These are phyloP conservation scores for Paraphaeosphaeria minitans DNA, from an alignment of 2,329 filamentous ascomycete species.

Conservation along the genomic window DNA sequence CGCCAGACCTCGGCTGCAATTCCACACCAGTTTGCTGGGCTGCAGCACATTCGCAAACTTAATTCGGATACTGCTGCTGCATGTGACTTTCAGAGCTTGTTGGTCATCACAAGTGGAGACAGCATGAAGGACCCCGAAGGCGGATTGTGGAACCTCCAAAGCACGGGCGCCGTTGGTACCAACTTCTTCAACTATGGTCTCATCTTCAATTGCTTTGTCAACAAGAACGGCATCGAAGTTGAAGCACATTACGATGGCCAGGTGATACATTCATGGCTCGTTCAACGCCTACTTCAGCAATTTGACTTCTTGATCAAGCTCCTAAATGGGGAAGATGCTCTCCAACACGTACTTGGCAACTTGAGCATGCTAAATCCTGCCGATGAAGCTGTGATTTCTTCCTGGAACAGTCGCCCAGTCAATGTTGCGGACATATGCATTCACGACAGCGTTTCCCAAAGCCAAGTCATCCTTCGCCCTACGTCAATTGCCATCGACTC, in stretches of 20 bases:
- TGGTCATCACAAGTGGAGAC: slow-evolving; percentile 49
- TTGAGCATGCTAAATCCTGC: slow-evolving; percentile 28
- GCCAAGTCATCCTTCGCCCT: slow-evolving; percentile 25
- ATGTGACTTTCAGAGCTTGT: slow-evolving; percentile 55
- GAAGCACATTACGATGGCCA: slow-evolving; percentile 39
- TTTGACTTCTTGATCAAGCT: slow-evolving; percentile 35
- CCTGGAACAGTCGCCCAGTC: slow-evolving; percentile 34
- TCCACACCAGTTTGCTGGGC: slow-evolving; percentile 48
- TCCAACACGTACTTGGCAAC: slow-evolving; percentile 21
- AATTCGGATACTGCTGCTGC: slow-evolving; percentile 48
- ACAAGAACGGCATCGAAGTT: slow-evolving; percentile 25
- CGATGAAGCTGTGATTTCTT: slow-evolving; percentile 26
- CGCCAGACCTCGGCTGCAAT: slow-evolving; percentile 32
- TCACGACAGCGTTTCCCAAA: slow-evolving; percentile 35
- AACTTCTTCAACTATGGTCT: slow-evolving; percentile 46
- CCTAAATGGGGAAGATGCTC: slow-evolving; percentile 24
- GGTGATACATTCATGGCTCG: slow-evolving; percentile 36
- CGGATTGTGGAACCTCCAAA: slow-evolving; percentile 39
- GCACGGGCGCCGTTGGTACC: slow-evolving; percentile 38
- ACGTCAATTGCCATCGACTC: slow-evolving; percentile 32
- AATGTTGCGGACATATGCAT: slow-evolving; percentile 33
- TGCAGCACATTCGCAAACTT: slow-evolving; percentile 52
- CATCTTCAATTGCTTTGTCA: slow-evolving; percentile 38
- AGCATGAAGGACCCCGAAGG: slow-evolving; percentile 35
- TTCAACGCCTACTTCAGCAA: slow-evolving; percentile 33